These are phyloP conservation scores for Naumovozyma baii DNA, from an alignment of 805 yeast genomes.

Conservation along the genomic window DNA sequence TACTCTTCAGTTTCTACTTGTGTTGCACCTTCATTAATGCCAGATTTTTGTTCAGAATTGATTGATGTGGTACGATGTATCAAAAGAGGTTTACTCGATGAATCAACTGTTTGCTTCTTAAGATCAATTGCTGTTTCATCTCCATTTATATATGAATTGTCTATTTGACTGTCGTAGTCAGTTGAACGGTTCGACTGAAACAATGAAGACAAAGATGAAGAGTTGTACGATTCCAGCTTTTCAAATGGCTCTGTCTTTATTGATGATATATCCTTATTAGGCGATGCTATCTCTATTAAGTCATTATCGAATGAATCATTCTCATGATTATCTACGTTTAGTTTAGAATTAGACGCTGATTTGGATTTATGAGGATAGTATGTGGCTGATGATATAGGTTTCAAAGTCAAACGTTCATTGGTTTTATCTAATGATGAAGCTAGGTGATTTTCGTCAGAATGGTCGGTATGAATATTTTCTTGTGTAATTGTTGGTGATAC, in stretches of 20 bases:
- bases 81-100: too few species aligned
- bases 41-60: neutral
- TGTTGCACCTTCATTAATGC: conserved; percentile 4
- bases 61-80: too few species aligned
- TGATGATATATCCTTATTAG: neutral
- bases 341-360: conserved; percentile 11
- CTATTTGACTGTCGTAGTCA: neutral
- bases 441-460: neutral
- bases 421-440: neutral
- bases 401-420: conserved; percentile 28
- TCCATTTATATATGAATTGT: too few species aligned
- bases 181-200: neutral
- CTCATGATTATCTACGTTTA: conserved; percentile 1
- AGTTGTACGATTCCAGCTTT: neutral
- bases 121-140: too few species aligned
- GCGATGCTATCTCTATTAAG: too few species aligned
- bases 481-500: neutral
- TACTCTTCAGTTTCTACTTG: neutral
- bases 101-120: too few species aligned
- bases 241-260: neutral
- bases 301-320: neutral
- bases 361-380: conserved; percentile 56
- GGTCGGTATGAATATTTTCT: neutral
- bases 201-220: neutral
- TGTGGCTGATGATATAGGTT: conserved; percentile 62